Evolutionary conservation across 768 basidiomycete species (phyloP).

Genomic region (Termitomyces sp.): DNA sequence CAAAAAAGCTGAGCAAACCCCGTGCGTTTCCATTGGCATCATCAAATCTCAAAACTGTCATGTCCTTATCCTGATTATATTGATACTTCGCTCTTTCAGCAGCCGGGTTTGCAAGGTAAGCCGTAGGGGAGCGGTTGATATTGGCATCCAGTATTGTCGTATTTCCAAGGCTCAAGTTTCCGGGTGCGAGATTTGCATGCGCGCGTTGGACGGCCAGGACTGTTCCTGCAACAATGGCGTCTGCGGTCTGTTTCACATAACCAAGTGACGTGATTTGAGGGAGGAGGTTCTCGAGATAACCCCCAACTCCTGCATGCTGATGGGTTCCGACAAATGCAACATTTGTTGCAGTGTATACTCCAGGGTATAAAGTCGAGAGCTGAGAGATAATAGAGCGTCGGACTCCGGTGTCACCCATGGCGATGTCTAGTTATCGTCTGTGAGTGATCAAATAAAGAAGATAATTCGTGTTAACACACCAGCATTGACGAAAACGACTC

Average conservation of each 20-base stretch:
- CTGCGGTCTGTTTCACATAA: constrained; percentile 64
- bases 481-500: constrained; percentile 73
- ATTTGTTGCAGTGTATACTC: constrained; percentile 63
- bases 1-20: constrained; percentile 69
- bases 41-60: constrained; percentile 64
- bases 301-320: constrained; percentile 72
- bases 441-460: background rate
- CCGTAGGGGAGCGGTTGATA: constrained; percentile 69
- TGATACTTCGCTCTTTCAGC: constrained; percentile 62
- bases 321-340: constrained; percentile 75
- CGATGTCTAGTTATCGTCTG: constrained; percentile 47
- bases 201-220: constrained; percentile 65
- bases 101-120: constrained; percentile 71
- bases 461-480: constrained; percentile 26
- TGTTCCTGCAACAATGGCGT: constrained; percentile 66
- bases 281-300: constrained; percentile 73
- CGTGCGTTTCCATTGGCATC: constrained; percentile 50
- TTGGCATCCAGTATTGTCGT: constrained; percentile 65
- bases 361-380: constrained; percentile 51
- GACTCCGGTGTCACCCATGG: constrained; percentile 76
- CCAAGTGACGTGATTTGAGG: constrained; percentile 73
- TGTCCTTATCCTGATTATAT: constrained; percentile 69
- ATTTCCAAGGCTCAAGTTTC: constrained; percentile 59
- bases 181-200: constrained; percentile 53
- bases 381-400: constrained; percentile 60